Conservation (phyloP, 345 rosid species). For the Theobroma cacao region DNA sequence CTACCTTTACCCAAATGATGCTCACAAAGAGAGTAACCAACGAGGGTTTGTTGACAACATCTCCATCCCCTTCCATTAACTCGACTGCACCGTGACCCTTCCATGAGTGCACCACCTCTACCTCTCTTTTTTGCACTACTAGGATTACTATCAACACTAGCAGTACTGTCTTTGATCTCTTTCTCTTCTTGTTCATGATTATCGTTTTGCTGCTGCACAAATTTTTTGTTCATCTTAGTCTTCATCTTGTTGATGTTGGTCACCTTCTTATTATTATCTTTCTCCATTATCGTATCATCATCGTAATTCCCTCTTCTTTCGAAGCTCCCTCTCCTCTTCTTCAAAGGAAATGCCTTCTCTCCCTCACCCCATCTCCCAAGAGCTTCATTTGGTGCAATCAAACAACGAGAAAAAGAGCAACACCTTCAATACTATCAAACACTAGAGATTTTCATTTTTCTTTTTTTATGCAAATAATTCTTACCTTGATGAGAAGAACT, state of each 20-base stretch:
- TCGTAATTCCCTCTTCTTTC: not conserved
- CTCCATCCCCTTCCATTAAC: slow-evolving; percentile 99
- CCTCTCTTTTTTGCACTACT: slow-evolving; percentile 47
- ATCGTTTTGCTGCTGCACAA: slow-evolving; percentile 1
- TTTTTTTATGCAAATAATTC: not conserved
- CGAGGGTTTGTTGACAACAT: slow-evolving; percentile 88
- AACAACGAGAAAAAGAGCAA: slow-evolving; percentile 15
- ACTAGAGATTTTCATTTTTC: not conserved
- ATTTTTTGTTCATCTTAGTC: slow-evolving; percentile 43
- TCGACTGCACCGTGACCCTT: slow-evolving; percentile 92
- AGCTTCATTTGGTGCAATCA: slow-evolving; percentile 25
- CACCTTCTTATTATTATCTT: slow-evolving; percentile 20
- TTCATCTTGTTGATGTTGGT: slow-evolving; percentile 23
- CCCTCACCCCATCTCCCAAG: slow-evolving; percentile 40
- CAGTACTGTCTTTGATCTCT: slow-evolving; percentile 12
- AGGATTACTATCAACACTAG: not conserved
- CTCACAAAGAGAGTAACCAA: slow-evolving; percentile 92
- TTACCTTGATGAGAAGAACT: slow-evolving; percentile 51
- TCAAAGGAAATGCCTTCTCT: slow-evolving; percentile 48
- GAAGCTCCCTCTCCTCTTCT: slow-evolving; percentile 56
- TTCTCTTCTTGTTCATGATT: slow-evolving; percentile 12
- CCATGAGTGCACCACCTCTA: slow-evolving; percentile 54
- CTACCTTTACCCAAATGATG: slow-evolving; percentile 97
- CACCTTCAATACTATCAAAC: not conserved
- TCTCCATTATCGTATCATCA: slow-evolving; percentile 14